Conservation (phyloP, 345 rosid genomes). For the Excoecaria agallocha region DNA sequence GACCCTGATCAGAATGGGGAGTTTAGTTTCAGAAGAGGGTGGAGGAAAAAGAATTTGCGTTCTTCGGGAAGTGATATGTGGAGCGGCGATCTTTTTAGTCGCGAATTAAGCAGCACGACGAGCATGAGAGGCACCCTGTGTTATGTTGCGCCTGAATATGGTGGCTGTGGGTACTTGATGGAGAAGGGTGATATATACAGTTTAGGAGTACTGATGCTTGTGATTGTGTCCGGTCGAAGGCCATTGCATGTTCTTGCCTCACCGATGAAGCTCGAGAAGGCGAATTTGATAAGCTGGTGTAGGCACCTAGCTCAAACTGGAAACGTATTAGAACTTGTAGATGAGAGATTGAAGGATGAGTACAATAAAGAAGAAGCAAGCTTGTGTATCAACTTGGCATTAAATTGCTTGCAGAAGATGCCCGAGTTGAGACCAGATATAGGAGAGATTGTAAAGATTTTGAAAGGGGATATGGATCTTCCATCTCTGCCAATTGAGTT, state of each 20-base stretch:
- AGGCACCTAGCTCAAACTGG: slow-evolving; percentile 88
- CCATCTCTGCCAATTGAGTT: slow-evolving; percentile 66
- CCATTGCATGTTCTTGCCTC: slow-evolving; percentile 90
- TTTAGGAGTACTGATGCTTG: slow-evolving; percentile 87
- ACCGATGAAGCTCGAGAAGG: slow-evolving; percentile 96
- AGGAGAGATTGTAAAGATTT: slow-evolving; percentile 65
- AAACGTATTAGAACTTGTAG: slow-evolving; percentile 78
- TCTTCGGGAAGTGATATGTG: slow-evolving; percentile 84
- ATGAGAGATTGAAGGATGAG: slow-evolving; percentile 71
- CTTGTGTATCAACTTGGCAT: slow-evolving; percentile 82
- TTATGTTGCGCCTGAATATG: slow-evolving; percentile 90
- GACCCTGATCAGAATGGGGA: slow-evolving; percentile 61
- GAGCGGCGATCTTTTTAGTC: slow-evolving; percentile 93
- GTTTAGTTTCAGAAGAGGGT: slow-evolving; percentile 89
- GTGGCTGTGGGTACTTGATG: slow-evolving; percentile 81
- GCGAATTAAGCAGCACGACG: slow-evolving; percentile 96
- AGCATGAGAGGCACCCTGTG: slow-evolving; percentile 99
- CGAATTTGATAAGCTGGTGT: slow-evolving; percentile 93
- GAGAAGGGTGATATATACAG: slow-evolving; percentile 98
- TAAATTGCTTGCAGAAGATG: slow-evolving; percentile 76
- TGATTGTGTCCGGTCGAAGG: slow-evolving; percentile 89
- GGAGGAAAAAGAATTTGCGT: slow-evolving; percentile 50
- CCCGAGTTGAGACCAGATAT: slow-evolving; percentile 89
- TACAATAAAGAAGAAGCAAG: slow-evolving; percentile 75
- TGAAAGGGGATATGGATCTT: slow-evolving; percentile 90